These are phyloP conservation scores for Pseudogymnoascus sp. DNA, from an alignment of 2,329 filamentous ascomycete species.

Conservation along the genomic window DNA sequence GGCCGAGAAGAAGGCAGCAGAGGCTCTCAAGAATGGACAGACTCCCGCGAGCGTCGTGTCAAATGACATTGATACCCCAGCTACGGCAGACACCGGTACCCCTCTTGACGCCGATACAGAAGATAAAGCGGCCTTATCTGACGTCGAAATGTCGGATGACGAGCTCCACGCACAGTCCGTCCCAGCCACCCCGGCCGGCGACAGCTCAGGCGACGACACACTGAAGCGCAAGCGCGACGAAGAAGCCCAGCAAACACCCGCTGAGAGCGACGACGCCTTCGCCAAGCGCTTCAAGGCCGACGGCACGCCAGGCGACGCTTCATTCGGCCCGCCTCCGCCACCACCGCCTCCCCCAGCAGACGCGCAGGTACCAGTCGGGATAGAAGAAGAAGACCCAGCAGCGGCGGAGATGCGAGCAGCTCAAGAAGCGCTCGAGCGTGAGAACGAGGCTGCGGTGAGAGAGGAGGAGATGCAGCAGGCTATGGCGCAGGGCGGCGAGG, in stretches of 20 bases:
- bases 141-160: conserved; percentile 32
- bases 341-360: conserved; percentile 24
- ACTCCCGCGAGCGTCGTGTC: conserved; percentile 24
- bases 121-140: conserved; percentile 19
- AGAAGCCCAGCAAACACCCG: conserved; percentile 27
- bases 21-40: conserved; percentile 24
- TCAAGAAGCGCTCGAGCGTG: conserved; percentile 27
- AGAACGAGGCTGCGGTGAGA: conserved; percentile 22
- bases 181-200: conserved; percentile 38
- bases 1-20: conserved; percentile 36
- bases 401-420: conserved; percentile 19
- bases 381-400: conserved; percentile 17
- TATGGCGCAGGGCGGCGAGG: background rate
- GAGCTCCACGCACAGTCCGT: conserved; percentile 37
- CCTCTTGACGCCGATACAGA: conserved; percentile 27
- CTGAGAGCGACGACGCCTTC: conserved; percentile 19
- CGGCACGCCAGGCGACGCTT: conserved; percentile 6
- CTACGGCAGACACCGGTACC: conserved; percentile 34
- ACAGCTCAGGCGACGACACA: conserved; percentile 18
- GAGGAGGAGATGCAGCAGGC: conserved; percentile 1
- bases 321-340: conserved; percentile 15
- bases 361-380: background rate
- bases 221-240: conserved; percentile 60
- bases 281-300: conserved; percentile 27
- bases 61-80: conserved; percentile 13